These are phyloP conservation scores for Microdochium nivale DNA, from an alignment of 2,329 filamentous ascomycete genomes.

Conservation along the genomic window DNA sequence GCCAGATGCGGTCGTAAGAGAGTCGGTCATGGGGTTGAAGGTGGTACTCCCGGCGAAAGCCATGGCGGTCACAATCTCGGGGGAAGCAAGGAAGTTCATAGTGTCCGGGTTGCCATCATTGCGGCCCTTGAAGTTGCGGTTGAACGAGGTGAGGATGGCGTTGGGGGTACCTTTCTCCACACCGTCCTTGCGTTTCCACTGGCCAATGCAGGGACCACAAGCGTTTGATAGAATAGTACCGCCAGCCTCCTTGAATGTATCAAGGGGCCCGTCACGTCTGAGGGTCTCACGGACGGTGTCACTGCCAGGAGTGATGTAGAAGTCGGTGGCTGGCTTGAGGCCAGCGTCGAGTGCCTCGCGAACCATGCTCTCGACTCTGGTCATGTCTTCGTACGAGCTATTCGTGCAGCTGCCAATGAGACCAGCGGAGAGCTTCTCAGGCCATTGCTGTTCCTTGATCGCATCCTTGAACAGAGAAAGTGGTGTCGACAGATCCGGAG, in stretches of 20 bases:
- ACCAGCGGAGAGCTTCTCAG: constrained; percentile 80
- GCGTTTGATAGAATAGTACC: constrained; percentile 90
- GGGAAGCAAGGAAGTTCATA: constrained; percentile 98
- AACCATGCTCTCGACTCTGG: constrained; percentile 83
- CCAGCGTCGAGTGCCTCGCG: constrained; percentile 87
- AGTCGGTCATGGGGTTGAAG: constrained; percentile 93
- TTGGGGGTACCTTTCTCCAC: constrained; percentile 79
- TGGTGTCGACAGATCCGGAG: constrained; percentile 88
- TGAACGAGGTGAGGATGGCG: constrained; percentile 94
- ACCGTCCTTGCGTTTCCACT: constrained; percentile 89
- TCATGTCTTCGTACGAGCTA: constrained; percentile 98
- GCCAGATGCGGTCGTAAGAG: constrained; percentile 70
- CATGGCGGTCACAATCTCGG: constrained; percentile 95
- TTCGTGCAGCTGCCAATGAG: constrained; percentile 98
- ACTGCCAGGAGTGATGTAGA: constrained; percentile 93
- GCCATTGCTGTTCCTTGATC: constrained; percentile 81
- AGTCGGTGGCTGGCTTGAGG: constrained; percentile 78
- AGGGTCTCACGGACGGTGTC: constrained; percentile 95
- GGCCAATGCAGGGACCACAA: constrained; percentile 87
- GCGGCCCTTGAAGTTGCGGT: constrained; percentile 94
- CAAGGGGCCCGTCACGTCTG: constrained; percentile 77
- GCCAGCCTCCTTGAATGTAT: constrained; percentile 78
- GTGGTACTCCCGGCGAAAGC: constrained; percentile 85
- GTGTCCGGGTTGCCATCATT: constrained; percentile 95
- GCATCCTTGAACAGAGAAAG: constrained; percentile 82